These are phyloP conservation scores for Grifola frondosa DNA, from an alignment of 1,284 basidiomycete species.

Conservation along the genomic window DNA sequence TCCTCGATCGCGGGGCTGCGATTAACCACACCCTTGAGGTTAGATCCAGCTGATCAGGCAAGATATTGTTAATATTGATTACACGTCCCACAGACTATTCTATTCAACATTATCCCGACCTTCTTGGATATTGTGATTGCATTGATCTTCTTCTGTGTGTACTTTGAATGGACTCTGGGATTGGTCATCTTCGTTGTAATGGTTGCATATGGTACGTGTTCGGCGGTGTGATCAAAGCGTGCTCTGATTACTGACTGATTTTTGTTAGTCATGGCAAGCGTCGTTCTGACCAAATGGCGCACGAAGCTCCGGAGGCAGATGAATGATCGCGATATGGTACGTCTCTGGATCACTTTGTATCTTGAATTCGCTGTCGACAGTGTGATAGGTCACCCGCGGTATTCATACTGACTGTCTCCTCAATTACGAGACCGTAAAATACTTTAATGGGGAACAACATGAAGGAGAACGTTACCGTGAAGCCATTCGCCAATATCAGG, in stretches of 20 bases:
- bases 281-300: slow-evolving; percentile 69
- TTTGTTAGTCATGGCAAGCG: slow-evolving; percentile 55
- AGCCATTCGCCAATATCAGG: slow-evolving; percentile 77
- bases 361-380: not conserved
- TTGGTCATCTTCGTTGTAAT: slow-evolving; percentile 75
- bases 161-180: slow-evolving; percentile 70
- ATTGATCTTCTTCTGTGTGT: slow-evolving; percentile 60
- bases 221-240: not conserved
- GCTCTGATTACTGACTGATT: slow-evolving; percentile 12
- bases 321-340: slow-evolving; percentile 73
- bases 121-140: slow-evolving; percentile 77
- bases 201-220: slow-evolving; percentile 63
- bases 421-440: slow-evolving; percentile 85
- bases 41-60: not conserved
- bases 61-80: not conserved
- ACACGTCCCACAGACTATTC: slow-evolving; percentile 45
- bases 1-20: slow-evolving; percentile 61
- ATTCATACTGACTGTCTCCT: slow-evolving; percentile 81
- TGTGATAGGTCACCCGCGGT: slow-evolving; percentile 58
- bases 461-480: slow-evolving; percentile 74
- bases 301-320: slow-evolving; percentile 71
- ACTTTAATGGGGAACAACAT: slow-evolving; percentile 81
- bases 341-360: slow-evolving; percentile 20
- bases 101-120: slow-evolving; percentile 81
- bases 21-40: slow-evolving; percentile 49